Base-by-base conservation (phyloP, 2,329 filamentous ascomycete species). In the Botrytis byssoidea region DNA sequence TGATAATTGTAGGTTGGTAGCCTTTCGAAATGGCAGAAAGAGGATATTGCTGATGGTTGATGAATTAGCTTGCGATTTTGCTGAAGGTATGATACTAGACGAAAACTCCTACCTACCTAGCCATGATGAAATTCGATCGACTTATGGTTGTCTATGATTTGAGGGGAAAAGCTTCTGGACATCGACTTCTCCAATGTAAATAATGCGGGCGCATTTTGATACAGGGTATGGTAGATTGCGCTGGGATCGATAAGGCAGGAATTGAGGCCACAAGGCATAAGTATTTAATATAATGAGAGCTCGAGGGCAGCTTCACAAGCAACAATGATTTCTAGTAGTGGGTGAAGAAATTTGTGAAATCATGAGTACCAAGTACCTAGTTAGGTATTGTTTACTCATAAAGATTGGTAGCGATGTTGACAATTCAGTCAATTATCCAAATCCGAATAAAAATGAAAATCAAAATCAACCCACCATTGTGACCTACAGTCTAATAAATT, bases 21-120 rank as follows among this genome's bases (percentile, higher is more conserved):
- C 95, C 81, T 91, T 93, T 79, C 95, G 93, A 83, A 98, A 98
- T 14, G 95, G 95, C 48, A 82, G 71, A 71, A 77, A 81, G 74
- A 82, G 78, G 64, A 81, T 81, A 72, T 81, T 81, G 76, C 80
- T 81, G 48, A 18, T 22, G 3, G 25, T 37, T 25, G 37, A 75
- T 74, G 74, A 64, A 51, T 72, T 71, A 72, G 70, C 32, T 57
- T 57, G 25, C 40, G 42, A 18, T 46, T 37, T n/a, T 18, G 4
- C 22, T 32, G 46, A 29, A n/a, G 14, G 35, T 22, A 22, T 29
- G 22, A 42, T 46, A 25, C 2, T 8, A 29, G 44, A 55, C 14
- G n/a, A 20, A 40, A 29, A 44, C 25, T 32, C 37, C 37, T 72
- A 72, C 61, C 67, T 72, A 37, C 70, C 70, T 72, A 59, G 70